Evolutionary conservation across 164 flowering plant species (phyloP).

Genomic region (Berberis thunbergii): DNA sequence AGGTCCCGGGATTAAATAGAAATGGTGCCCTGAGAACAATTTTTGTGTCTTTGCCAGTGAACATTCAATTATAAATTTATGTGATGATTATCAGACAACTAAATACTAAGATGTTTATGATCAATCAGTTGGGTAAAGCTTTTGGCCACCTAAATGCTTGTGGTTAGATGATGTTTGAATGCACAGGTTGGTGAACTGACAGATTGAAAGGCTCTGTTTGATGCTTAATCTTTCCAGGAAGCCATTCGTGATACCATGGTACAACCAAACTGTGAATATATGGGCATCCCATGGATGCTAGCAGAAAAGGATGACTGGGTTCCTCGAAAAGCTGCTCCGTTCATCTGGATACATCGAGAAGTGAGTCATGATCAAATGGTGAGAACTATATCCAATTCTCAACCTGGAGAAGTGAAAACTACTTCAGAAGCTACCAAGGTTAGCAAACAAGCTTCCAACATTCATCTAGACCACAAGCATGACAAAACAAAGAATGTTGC

Average conservation of each 20-base stretch:
- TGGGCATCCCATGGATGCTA: constrained; percentile 82
- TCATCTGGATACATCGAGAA: constrained; percentile 4
- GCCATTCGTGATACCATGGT: constrained; percentile 78
- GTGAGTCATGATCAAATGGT: not conserved
- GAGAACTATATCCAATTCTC: constrained; percentile 7
- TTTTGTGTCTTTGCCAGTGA: too few species aligned
- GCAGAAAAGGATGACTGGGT: constrained; percentile 95
- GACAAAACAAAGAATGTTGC: constrained; percentile 19
- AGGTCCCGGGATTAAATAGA: too few species aligned
- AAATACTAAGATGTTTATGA: too few species aligned
- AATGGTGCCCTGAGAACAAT: too few species aligned
- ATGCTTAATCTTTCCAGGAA: constrained; percentile 40
- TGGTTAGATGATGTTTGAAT: not conserved
- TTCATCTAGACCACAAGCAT: constrained; percentile 19
- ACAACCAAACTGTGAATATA: constrained; percentile 78
- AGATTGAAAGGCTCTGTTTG: constrained; percentile 5
- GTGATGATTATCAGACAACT: too few species aligned
- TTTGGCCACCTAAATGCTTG: not conserved
- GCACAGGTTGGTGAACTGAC: not conserved
- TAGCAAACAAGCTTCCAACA: constrained; percentile 9
- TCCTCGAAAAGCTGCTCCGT: constrained; percentile 24
- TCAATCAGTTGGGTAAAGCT: too few species aligned
- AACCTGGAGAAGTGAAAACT: constrained; percentile 20
- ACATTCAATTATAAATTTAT: too few species aligned
- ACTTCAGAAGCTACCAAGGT: constrained; percentile 14